These are phyloP conservation scores for Sporisorium sorghi DNA, from an alignment of 1,284 basidiomycete genomes.

Conservation along the genomic window DNA sequence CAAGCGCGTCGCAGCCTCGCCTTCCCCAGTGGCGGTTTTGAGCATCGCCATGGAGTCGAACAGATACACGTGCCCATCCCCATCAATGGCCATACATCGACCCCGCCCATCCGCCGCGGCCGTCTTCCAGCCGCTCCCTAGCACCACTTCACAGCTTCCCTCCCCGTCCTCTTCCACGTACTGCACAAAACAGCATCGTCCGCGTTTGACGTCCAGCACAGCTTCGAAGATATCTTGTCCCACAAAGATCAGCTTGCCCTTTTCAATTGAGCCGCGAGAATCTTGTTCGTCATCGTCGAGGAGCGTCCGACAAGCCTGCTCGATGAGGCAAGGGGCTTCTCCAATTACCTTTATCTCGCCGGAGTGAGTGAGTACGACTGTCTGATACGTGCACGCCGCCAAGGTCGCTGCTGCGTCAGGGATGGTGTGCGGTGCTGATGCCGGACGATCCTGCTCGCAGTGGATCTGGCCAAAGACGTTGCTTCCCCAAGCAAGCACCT, in stretches of 20 bases:
- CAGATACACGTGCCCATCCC: conserved; percentile 10
- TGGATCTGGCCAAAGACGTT: conserved; percentile 26
- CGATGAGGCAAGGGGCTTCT: background rate
- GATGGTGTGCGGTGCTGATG: background rate
- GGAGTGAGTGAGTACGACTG: conserved; percentile 1
- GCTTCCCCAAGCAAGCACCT: conserved; percentile 17
- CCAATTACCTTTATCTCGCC: conserved; percentile 11
- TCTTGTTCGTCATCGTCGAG: background rate
- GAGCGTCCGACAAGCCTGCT: background rate
- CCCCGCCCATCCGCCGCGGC: conserved; percentile 32
- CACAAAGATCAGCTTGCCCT: conserved; percentile 11
- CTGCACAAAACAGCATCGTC: conserved; percentile 6
- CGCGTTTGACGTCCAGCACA: conserved; percentile 6
- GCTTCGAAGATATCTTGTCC: conserved; percentile 21
- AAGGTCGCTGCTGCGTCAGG: conserved; percentile 1
- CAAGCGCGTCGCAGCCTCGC: background rate
- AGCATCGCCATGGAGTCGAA: conserved; percentile 16
- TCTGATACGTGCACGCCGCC: conserved; percentile 21
- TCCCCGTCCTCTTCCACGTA: conserved; percentile 4
- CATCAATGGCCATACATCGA: conserved; percentile 17
- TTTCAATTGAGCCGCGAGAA: background rate
- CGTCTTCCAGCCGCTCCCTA: conserved; percentile 16
- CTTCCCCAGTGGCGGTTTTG: background rate
- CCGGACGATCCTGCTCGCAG: background rate
- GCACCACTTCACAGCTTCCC: background rate